phyloP scores from a whole-genome alignment of 768 basidiomycete genomes.

The Suillus brevipes region DNA sequence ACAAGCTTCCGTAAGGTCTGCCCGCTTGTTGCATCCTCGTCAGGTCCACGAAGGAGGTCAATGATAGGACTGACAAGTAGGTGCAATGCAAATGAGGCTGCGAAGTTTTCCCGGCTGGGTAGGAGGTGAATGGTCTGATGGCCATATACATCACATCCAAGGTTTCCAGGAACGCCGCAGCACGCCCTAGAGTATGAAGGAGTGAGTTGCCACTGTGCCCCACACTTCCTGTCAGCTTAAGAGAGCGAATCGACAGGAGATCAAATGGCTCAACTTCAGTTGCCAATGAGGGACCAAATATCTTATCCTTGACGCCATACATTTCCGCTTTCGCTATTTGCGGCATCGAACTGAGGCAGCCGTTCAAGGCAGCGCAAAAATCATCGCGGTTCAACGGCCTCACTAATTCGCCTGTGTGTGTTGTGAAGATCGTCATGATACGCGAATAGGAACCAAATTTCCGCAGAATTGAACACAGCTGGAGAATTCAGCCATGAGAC shows the following conservation, averaged over 20 bases:
- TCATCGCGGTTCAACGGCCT: background rate
- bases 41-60: background rate
- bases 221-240: background rate
- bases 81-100: slow-evolving; percentile 4
- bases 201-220: background rate
- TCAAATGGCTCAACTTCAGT: background rate
- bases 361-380: background rate
- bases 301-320: background rate
- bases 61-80: slow-evolving; percentile 1
- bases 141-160: background rate
- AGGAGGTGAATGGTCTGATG: background rate
- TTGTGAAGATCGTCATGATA: background rate
- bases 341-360: background rate
- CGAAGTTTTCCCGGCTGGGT: background rate
- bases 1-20: background rate
- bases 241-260: background rate
- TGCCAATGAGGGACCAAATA: background rate
- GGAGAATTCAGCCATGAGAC: slow-evolving; percentile 24
- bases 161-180: background rate
- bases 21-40: background rate
- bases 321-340: background rate
- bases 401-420: background rate
- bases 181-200: background rate
- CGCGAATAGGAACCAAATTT: background rate
- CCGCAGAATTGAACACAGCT: background rate